Conservation (phyloP, 805 yeast genomes). For the Debaryomyces prosopidis region DNA sequence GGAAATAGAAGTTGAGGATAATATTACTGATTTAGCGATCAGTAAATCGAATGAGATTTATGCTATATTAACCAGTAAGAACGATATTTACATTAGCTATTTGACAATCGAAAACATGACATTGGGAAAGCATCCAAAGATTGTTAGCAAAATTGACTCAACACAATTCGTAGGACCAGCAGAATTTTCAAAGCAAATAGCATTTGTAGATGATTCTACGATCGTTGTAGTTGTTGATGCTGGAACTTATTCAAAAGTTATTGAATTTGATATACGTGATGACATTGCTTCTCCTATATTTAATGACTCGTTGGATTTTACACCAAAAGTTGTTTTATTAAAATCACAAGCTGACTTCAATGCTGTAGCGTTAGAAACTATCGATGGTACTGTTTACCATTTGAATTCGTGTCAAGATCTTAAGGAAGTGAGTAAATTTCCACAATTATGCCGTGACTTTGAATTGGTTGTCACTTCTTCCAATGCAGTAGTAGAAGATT, state of each 20-base stretch:
- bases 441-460: slow-evolving; percentile 63
- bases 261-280: slow-evolving; percentile 49
- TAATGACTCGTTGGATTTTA: slow-evolving; percentile 41
- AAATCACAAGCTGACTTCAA: slow-evolving; percentile 56
- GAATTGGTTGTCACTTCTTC: slow-evolving; percentile 43
- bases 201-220: slow-evolving; percentile 50
- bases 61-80: slow-evolving; percentile 56
- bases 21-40: slow-evolving; percentile 65
- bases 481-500: slow-evolving; percentile 12
- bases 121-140: slow-evolving; percentile 48
- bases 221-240: slow-evolving; percentile 65
- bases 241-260: slow-evolving; percentile 48
- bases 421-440: slow-evolving; percentile 51
- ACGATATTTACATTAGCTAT: slow-evolving; percentile 32
- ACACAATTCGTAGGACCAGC: slow-evolving; percentile 32
- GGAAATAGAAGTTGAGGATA: slow-evolving; percentile 52
- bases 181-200: slow-evolving; percentile 63
- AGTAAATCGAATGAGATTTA: slow-evolving; percentile 56
- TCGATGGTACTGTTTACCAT: slow-evolving; percentile 59
- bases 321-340: slow-evolving; percentile 54
- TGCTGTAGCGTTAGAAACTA: slow-evolving; percentile 55
- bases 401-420: slow-evolving; percentile 31
- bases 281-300: slow-evolving; percentile 39
- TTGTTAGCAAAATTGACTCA: slow-evolving; percentile 30
- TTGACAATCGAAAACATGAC: slow-evolving; percentile 52